phyloP scores from a whole-genome alignment of 2,329 filamentous ascomycete genomes.

The Botrytis tulipae region DNA sequence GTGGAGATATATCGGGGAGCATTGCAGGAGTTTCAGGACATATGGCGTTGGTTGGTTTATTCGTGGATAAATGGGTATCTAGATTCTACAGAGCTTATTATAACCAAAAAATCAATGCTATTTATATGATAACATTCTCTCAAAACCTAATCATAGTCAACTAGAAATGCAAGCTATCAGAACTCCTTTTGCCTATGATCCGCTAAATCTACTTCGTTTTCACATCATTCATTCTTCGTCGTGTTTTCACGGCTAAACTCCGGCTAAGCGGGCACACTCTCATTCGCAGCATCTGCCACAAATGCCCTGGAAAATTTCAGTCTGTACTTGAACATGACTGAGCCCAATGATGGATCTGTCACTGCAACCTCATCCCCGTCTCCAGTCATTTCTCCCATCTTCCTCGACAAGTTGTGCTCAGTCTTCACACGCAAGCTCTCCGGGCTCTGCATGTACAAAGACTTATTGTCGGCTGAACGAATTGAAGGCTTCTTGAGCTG shows the following conservation, averaged over 20 bases:
- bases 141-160: constrained; percentile 6
- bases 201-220: constrained; percentile 3
- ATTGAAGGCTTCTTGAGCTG: constrained; percentile 94
- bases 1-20: constrained; percentile 22
- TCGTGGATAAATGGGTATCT: constrained; percentile 24
- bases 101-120: constrained; percentile 14
- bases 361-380: constrained; percentile 89
- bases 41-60: constrained; percentile 34
- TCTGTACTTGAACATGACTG: constrained; percentile 38
- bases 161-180: constrained; percentile 8
- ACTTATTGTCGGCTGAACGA: constrained; percentile 75
- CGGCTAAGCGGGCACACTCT: not conserved
- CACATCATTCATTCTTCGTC: not conserved
- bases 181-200: constrained; percentile 7
- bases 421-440: constrained; percentile 81
- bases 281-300: not conserved
- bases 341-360: constrained; percentile 81
- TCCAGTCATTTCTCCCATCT: constrained; percentile 71
- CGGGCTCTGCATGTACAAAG: constrained; percentile 86
- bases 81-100: constrained; percentile 22
- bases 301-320: constrained; percentile 33
- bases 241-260: not conserved
- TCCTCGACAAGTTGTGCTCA: constrained; percentile 75
- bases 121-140: constrained; percentile 7
- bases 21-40: constrained; percentile 36